These are phyloP conservation scores for Yamadazyma atlantica DNA, from an alignment of 1,139 yeast genomes.

Conservation along the genomic window DNA sequence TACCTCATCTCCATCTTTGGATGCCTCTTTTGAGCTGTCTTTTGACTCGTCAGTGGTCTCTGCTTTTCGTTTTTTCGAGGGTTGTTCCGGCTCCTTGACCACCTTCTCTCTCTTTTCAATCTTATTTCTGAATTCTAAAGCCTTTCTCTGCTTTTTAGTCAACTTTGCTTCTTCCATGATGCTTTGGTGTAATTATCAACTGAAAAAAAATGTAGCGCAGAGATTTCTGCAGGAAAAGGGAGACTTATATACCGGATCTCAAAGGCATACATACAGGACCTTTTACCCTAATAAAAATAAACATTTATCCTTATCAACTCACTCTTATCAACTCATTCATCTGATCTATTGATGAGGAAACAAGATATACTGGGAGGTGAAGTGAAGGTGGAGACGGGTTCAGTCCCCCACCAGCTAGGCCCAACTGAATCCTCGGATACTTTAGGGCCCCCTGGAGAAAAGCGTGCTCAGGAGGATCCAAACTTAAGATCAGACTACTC, in stretches of 20 bases:
- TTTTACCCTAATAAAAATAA: not conserved
- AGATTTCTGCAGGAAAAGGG: not conserved
- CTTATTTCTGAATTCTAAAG: constrained; percentile 58
- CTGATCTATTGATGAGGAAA: not conserved
- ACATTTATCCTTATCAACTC: not conserved
- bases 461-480: not conserved
- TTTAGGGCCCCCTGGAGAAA: too few species aligned
- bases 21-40: constrained; percentile 31
- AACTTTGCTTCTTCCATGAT: constrained; percentile 35
- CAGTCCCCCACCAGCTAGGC: too few species aligned
- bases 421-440: too few species aligned
- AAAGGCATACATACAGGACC: too few species aligned
- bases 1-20: constrained; percentile 15
- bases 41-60: constrained; percentile 15
- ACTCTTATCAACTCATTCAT: too few species aligned
- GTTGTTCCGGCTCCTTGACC: constrained; percentile 23
- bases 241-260: too few species aligned
- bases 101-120: constrained; percentile 37
- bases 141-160: constrained; percentile 79
- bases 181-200: too few species aligned
- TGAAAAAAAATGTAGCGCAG: not conserved
- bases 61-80: constrained; percentile 15
- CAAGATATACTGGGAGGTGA: not conserved
- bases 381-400: not conserved
- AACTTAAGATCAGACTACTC: too few species aligned